These are phyloP conservation scores for Zelopaecilomyces penicillatus DNA, from an alignment of 2,329 filamentous ascomycete species.

Conservation along the genomic window DNA sequence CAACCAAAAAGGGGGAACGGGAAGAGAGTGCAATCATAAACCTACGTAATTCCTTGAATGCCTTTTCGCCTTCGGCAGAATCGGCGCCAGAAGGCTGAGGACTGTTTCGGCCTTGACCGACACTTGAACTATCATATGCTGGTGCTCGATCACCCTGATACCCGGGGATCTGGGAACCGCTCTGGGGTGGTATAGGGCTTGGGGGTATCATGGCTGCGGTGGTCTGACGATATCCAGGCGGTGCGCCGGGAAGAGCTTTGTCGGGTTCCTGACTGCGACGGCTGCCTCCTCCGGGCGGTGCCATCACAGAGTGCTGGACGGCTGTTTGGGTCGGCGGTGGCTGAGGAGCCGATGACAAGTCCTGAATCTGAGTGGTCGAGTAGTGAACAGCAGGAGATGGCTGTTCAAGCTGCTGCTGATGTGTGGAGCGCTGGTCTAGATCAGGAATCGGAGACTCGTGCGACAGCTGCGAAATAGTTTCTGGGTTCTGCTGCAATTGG, in stretches of 20 bases:
- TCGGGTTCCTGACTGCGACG: constrained; percentile 44
- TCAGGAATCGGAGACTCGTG: constrained; percentile 50
- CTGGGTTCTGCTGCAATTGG: constrained; percentile 37
- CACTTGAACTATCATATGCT: constrained; percentile 36
- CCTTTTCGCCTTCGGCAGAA: constrained; percentile 41
- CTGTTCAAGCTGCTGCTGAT: constrained; percentile 36
- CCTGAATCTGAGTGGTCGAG: constrained; percentile 25
- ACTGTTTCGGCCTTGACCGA: constrained; percentile 45
- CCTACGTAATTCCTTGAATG: constrained; percentile 50
- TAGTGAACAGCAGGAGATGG: constrained; percentile 35
- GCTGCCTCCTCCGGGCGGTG: constrained; percentile 36
- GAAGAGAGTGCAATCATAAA: constrained; percentile 8
- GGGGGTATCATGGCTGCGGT: constrained; percentile 35
- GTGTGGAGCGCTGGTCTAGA: constrained; percentile 33
- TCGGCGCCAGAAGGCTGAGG: constrained; percentile 41
- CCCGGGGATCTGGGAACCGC: constrained; percentile 22
- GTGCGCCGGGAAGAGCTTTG: constrained; percentile 38
- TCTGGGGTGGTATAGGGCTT: constrained; percentile 33
- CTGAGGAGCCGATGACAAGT: constrained; percentile 23
- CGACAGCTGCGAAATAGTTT: constrained; percentile 55
- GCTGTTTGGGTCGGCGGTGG: constrained; percentile 20
- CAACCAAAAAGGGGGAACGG: neutral
- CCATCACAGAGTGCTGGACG: constrained; percentile 34
- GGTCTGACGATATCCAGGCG: constrained; percentile 45
- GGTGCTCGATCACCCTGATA: constrained; percentile 33